Base-by-base conservation (phyloP, 768 basidiomycete genomes). In the Cystofilobasidium ferigula region DNA sequence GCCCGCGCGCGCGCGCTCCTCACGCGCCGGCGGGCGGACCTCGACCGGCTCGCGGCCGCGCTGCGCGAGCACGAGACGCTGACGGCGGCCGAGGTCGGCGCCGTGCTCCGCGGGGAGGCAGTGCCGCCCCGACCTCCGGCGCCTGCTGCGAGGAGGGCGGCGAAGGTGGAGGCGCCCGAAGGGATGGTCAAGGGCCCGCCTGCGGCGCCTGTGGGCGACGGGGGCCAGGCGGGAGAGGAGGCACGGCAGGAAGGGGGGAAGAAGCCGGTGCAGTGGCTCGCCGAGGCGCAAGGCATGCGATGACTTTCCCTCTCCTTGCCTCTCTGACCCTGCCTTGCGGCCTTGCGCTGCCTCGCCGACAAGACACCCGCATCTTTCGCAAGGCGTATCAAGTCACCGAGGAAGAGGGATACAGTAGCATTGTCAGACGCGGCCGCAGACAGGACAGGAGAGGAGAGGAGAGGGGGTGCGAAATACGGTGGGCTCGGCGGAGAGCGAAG, bases 21-120 rank as follows among this genome's bases (percentile, higher is more conserved):
- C 47, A 16, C 28, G 14, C 13, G 40, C 2, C 59, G 62, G 20
- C 65, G 60, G 28, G 10, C 59, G 5, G 28, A 42, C 6, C 51
- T 67, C 22, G 67, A 68, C 18, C 57, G 62, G 57, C 53, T 67
- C 54, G 65, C 65, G 12, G 10, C 35, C 12, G 65, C 65, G 26
- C 61, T 67, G 8, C 36, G 34, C 28, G 22, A 67, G 36, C 56
- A 67, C 53, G 65, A 67, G 35, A 67, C 65, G 13, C 61, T 67
- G n/a, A 42, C 65, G 3, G 59, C 65, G 2, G 51, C 42, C 30
- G 65, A 67, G 30, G 51, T 67, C 26, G 18, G 53, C 22, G n/a
- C 24, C 35, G 22, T 67, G 34, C 36, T 56, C 34, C 26, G 62
- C 12, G 58, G 26, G 7, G 12, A 30, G 38, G 30, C 36, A 14